Percentiles rank a stretch among this genome's conserved stretches.
Conservation (phyloP, 345 rosid genomes). For the Eucalyptus sp. region DNA sequence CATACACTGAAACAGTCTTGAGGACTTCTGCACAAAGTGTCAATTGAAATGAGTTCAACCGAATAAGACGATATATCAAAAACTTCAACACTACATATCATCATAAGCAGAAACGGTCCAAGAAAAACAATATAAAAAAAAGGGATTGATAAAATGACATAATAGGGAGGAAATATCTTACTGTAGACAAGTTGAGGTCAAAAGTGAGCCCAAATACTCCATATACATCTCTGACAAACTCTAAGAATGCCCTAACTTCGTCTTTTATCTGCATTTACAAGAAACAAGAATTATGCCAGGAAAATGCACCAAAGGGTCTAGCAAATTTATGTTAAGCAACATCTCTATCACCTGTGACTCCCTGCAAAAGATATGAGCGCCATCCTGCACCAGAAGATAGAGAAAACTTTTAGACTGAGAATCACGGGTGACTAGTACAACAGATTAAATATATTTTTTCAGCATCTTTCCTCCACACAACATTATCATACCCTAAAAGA, state of each 20-base stretch:
- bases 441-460: neutral
- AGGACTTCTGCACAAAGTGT: neutral
- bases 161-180: slow-evolving; percentile 2
- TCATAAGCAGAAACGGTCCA: fast-evolving
- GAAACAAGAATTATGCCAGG: neutral
- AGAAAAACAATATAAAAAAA: neutral
- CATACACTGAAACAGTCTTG: neutral
- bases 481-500: neutral
- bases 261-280: slow-evolving; percentile 53
- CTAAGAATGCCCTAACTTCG: slow-evolving; percentile 73
- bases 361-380: neutral
- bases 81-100: neutral
- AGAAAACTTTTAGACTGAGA: neutral
- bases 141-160: neutral
- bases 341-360: neutral
- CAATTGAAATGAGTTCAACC: neutral
- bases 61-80: neutral
- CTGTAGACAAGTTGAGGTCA: slow-evolving; percentile 87
- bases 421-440: fast-evolving
- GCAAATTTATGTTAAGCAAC: neutral
- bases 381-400: neutral
- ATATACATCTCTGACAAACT: slow-evolving; percentile 64
- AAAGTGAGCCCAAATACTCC: slow-evolving; percentile 71
- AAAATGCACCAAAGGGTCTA: neutral
- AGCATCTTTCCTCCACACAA: neutral